A percentile compares a stretch with the other conserved stretches of the same genome.
Conservation (phyloP, 169 alveolate genomes). For the Neospora caninum region DNA sequence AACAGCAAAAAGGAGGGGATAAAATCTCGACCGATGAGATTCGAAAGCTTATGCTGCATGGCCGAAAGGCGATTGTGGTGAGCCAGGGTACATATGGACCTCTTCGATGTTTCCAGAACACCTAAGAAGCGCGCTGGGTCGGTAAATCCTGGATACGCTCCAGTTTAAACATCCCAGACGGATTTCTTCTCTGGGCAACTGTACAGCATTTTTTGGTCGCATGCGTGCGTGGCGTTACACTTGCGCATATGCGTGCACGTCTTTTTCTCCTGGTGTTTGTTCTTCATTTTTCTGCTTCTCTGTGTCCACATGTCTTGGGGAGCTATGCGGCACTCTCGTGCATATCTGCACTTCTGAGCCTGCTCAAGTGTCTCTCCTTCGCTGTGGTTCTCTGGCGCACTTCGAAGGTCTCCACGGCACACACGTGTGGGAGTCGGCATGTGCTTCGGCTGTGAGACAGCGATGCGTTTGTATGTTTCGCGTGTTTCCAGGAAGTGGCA, state of each 20-base stretch:
- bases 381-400: too few species aligned
- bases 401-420: too few species aligned
- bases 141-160: too few species aligned
- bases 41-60: constrained; percentile 84
- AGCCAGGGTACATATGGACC: constrained; percentile 63
- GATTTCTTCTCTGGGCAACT: not conserved
- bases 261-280: not conserved
- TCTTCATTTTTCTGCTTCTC: not conserved
- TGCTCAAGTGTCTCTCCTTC: too few species aligned
- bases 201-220: not conserved
- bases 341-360: too few species aligned
- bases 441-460: too few species aligned
- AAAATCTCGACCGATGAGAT: constrained; percentile 85
- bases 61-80: constrained; percentile 81
- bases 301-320: too few species aligned
- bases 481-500: constrained; percentile 69
- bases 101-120: not conserved
- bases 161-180: too few species aligned
- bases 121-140: too few species aligned
- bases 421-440: too few species aligned
- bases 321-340: too few species aligned
- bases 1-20: constrained; percentile 72
- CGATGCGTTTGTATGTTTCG: constrained; percentile 20
- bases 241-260: too few species aligned
- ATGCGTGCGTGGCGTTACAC: not conserved